Percentiles rank a stretch among this genome's conserved stretches.
phyloP scores from a whole-genome alignment of 2,329 filamentous ascomycete species.

The Trichoderma simmonsii region DNA sequence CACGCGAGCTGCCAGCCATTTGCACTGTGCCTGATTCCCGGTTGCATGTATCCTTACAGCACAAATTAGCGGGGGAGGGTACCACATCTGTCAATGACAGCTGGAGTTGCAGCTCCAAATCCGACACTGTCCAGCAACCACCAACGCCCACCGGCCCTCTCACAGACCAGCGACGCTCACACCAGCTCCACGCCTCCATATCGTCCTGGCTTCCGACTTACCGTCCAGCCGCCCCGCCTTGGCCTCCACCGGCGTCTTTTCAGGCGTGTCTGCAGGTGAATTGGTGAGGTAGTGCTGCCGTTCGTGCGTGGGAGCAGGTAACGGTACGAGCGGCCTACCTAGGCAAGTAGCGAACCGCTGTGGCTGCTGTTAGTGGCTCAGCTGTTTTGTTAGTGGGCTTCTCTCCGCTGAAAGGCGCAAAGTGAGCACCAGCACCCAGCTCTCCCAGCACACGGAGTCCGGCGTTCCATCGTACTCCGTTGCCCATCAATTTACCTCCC shows the following conservation, averaged over 20 bases:
- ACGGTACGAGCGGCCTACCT: background rate
- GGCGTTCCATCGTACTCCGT: background rate
- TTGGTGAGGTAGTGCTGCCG: background rate
- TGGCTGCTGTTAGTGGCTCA: background rate
- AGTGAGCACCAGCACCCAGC: too few species aligned
- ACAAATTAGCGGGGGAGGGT: background rate
- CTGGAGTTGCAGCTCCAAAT: background rate
- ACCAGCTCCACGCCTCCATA: background rate
- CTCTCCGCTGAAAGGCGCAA: too few species aligned
- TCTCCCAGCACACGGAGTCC: background rate
- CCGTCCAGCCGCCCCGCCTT: conserved; percentile 10
- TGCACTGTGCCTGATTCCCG: background rate
- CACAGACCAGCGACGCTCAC: background rate
- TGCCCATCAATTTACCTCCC: background rate
- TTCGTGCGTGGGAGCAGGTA: background rate
- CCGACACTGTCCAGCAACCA: background rate
- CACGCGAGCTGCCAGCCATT: background rate
- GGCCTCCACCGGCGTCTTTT: background rate
- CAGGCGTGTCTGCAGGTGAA: background rate
- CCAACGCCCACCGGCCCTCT: background rate
- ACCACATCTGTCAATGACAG: background rate
- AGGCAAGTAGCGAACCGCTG: background rate
- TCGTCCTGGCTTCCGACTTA: background rate
- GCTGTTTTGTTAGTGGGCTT: too few species aligned
- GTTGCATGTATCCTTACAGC: background rate